Evolutionary conservation across 345 rosid genomes (phyloP).

Genomic region (Sisymbrium irio): DNA sequence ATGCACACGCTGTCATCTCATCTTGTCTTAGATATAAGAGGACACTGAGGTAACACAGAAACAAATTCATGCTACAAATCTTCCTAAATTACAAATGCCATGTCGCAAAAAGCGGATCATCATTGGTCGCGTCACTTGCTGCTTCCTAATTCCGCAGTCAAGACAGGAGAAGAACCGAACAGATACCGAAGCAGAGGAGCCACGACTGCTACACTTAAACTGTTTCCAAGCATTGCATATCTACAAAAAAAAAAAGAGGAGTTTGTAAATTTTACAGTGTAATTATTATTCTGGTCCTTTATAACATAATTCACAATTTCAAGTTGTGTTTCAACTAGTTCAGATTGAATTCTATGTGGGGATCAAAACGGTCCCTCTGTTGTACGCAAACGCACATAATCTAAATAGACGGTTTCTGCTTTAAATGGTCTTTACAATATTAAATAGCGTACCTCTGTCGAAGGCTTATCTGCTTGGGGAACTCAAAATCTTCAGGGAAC

Average conservation of each 20-base stretch:
- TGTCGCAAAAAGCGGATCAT: background rate
- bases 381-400: background rate
- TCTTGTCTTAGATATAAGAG: too few relatives aligned
- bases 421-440: background rate
- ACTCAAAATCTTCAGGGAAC: conserved; percentile 75
- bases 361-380: background rate
- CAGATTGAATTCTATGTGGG: background rate
- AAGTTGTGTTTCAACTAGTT: background rate
- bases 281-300: background rate
- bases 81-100: background rate
- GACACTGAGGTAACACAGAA: background rate
- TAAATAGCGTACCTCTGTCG: conserved; percentile 57
- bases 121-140: background rate
- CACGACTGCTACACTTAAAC: conserved; percentile 86
- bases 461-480: conserved; percentile 66
- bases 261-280: background rate
- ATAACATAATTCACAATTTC: background rate
- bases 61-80: background rate
- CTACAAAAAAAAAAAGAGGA: conserved; percentile 41
- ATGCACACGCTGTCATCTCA: too few relatives aligned
- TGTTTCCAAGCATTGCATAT: conserved; percentile 90
- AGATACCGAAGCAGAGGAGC: conserved; percentile 74
- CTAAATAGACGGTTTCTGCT: background rate
- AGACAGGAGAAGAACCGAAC: conserved; percentile 44
- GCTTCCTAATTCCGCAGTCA: conserved; percentile 23